phyloP scores from a whole-genome alignment of 495 filamentous ascomycete species.

The Penicillium cinerascens region DNA sequence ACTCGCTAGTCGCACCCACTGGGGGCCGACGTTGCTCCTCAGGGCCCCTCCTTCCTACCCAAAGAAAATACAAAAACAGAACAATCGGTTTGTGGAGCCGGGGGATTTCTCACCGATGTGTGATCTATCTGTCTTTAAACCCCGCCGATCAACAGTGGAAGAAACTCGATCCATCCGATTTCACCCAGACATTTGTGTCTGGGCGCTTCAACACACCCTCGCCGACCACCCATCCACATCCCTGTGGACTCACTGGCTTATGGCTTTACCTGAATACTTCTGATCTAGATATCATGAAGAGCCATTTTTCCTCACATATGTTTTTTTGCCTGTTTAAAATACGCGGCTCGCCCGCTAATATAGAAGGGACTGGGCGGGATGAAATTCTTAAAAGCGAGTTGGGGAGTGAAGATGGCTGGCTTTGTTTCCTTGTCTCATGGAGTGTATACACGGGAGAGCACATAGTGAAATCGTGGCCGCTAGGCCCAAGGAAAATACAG shows the following conservation, averaged over 20 bases:
- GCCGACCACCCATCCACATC: constrained; percentile 15
- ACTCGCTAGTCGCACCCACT: constrained; percentile 8
- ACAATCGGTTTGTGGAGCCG: neutral
- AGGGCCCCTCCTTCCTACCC: neutral
- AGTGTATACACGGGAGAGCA: constrained; percentile 19
- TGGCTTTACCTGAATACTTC: constrained; percentile 59
- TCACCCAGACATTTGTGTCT: constrained; percentile 5
- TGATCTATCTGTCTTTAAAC: constrained; percentile 5
- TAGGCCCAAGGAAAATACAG: constrained; percentile 1
- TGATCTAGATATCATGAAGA: constrained; percentile 68
- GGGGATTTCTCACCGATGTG: constrained; percentile 1
- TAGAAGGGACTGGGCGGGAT: constrained; percentile 15
- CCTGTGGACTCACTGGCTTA: constrained; percentile 15
- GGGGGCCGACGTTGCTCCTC: constrained; percentile 5
- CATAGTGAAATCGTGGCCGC: constrained; percentile 11
- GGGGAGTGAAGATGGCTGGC: constrained; percentile 16
- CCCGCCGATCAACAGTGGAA: neutral
- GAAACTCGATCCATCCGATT: neutral
- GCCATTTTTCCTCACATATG: constrained; percentile 18
- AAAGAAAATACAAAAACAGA: constrained; percentile 3
- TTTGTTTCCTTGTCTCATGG: constrained; percentile 5
- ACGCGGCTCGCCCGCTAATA: constrained; percentile 51
- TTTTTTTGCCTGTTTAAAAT: constrained; percentile 60
- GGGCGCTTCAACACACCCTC: constrained; percentile 20
- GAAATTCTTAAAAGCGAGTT: constrained; percentile 20